Percentiles rank a stretch among this genome's conserved stretches.
These are phyloP conservation scores for Colletotrichum tabaci DNA, from an alignment of 2,329 filamentous ascomycete species.

Conservation along the genomic window DNA sequence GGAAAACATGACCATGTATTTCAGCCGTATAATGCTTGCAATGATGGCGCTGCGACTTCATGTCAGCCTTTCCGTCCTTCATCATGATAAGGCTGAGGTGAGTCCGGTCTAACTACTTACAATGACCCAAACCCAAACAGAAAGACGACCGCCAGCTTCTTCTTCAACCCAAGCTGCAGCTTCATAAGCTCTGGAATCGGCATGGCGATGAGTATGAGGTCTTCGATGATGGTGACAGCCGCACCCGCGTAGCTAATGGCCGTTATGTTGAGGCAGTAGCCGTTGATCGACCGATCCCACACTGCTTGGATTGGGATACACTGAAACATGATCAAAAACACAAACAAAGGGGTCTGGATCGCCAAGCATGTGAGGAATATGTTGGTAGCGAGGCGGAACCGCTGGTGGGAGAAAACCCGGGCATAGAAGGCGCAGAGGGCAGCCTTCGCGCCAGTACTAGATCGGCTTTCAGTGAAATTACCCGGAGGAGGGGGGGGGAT, in stretches of 20 bases:
- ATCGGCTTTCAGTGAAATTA: not conserved
- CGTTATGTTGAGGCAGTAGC: not conserved
- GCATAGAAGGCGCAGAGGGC: slow-evolving; percentile 46
- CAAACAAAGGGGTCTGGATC: not conserved
- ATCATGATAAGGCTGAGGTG: no score
- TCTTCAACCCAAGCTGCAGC: not conserved
- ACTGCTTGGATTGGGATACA: not conserved
- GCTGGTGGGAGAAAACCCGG: slow-evolving; percentile 41
- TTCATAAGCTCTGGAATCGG: not conserved
- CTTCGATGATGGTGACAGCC: not conserved
- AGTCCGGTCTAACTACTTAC: not conserved
- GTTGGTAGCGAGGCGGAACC: not conserved
- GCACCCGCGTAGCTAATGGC: not conserved
- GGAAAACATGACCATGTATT: slow-evolving; percentile 38
- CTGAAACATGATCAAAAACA: not conserved
- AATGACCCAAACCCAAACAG: not conserved
- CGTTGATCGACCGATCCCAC: not conserved
- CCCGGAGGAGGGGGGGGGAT: no score
- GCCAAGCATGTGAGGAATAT: not conserved
- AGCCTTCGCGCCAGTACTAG: slow-evolving; percentile 43
- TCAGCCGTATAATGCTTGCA: slow-evolving; percentile 42
- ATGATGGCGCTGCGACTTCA: slow-evolving; percentile 34
- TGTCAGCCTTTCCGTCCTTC: no score
- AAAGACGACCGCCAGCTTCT: not conserved
- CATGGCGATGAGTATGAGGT: not conserved